Evolutionary conservation across 352 stramenopile species (phyloP), one percentile per base, ranked within the genome.

Genomic region (Albugo laibachii): DNA sequence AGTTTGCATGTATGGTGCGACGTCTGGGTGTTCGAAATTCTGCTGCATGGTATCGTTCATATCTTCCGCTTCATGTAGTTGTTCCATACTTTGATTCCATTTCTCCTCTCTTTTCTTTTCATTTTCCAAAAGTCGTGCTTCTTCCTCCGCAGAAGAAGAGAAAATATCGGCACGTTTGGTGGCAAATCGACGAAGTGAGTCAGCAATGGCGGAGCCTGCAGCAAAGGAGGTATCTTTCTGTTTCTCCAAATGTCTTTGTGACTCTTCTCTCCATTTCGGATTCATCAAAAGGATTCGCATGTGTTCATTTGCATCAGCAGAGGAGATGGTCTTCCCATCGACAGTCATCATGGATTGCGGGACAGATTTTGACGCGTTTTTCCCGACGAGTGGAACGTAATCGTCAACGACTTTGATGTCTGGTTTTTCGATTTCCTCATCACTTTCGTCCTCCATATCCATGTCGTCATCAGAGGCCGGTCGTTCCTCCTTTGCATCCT

Each of bases 271-370:
- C 92, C 94, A 99, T 56, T 97, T 97, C 1, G 95, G 95, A 62
- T 99, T 97, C 56, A 99, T 81, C 20, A 99, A 61, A 57, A 98
- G 69, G 61, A 99, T 98, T 12, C 96, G 83, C 94, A 99, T 97
- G 65, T 99, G 95, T 57, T 99, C 96, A n/a, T 95, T 93, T 31
- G 95, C 77, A 39, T 93, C 69, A 3, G 78, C 61, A 12, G 75
- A 72, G 0, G 66, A 69, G 4, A 98, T 66, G 10, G 76, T 82
- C 51, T 96, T 95, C 11, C 92, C 88, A 41, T 88, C 78, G 11
- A 88, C 75, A 14, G 59, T 87, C 21, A 87, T 42, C 15, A 88
- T 52, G 1, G 58, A 47, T 43, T 19, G 20, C 8, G 38, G 20
- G 3, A 43, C 38, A 8, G 38, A 18, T 21, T 24, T 36, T 3